Evolutionary conservation across 2,329 filamentous ascomycete genomes (phyloP), one percentile per base, ranked within the genome.

Genomic region (Epichloe amarillans): DNA sequence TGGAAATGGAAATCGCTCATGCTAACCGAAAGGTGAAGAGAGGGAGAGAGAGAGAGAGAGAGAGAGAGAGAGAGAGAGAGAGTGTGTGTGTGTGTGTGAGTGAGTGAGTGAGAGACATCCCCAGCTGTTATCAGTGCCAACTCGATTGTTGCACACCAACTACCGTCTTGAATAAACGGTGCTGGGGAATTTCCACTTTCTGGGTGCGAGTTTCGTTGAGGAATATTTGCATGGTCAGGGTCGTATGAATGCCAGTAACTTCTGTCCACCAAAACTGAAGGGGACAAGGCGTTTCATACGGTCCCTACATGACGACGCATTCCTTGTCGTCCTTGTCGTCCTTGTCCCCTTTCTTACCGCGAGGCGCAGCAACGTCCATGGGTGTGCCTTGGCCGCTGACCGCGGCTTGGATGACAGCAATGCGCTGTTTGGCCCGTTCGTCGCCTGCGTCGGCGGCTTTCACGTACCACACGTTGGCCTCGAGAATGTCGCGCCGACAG

Each of bases 391-490:
- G 59, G 23, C 76, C 77, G 56, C 73, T 79, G 33, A 90, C 86
- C 11, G 93, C 91, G 8, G 86, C 85, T 54, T 86, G 80, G 54
- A 98, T 98, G 40, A 89, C 87, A 19, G 85, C 82, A 49, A 98
- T 75, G 26, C 93, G 80, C 61, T 93, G 85, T 66, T 85, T 91
- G 47, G 93, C 93, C 52, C 89, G 81, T 60, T 93, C 87, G 61
- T 97, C 90, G 45, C 91, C 93, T 47, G 88, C 80, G 58, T 95
- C 91, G 15, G 93, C 91, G 5, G 93, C 93, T 67, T 87, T 88
- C 58, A 98, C 91, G 64, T 98, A 98, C 91, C 90, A 97, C 35
- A 95, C 87, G 62, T 98, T 98, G 58, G 93, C 91, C 66, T 96
- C 90, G 42, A 98, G 77, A n/a, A 91, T 83, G 65, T 98, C 93